These are phyloP conservation scores for Knoxia roxburghii DNA, from an alignment of 257 asterid genomes.

Conservation along the genomic window DNA sequence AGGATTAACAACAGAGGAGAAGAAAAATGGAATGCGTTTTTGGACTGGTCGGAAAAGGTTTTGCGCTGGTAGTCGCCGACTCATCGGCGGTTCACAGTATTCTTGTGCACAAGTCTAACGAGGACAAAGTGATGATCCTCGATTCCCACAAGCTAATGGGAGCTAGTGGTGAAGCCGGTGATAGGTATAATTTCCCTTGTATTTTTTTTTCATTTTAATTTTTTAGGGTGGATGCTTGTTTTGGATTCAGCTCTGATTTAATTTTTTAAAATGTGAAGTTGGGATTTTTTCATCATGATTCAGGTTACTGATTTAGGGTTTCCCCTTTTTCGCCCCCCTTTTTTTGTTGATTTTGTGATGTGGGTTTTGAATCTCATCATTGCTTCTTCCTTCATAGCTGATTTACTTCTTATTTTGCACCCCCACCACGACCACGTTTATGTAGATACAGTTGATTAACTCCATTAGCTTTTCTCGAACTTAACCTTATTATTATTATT, in stretches of 20 bases:
- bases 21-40: slow-evolving; percentile 83
- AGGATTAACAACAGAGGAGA: not conserved
- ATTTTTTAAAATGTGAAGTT: not conserved
- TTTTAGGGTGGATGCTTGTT: not conserved
- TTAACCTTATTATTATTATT: not conserved
- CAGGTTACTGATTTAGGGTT: not conserved
- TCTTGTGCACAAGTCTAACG: slow-evolving; percentile 89
- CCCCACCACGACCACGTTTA: not conserved
- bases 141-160: slow-evolving; percentile 98
- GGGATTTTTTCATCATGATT: not conserved
- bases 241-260: not conserved
- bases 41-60: slow-evolving; percentile 82
- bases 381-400: not conserved
- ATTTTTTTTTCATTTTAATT: no score
- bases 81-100: slow-evolving; percentile 96
- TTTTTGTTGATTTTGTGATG: not conserved
- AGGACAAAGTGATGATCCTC: slow-evolving; percentile 86
- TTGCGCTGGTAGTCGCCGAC: slow-evolving; percentile 86
- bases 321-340: not conserved
- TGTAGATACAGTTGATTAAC: not conserved
- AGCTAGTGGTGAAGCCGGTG: slow-evolving; percentile 96
- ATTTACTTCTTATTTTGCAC: not conserved
- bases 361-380: not conserved
- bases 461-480: not conserved
- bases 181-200: slow-evolving; percentile 62